Evolutionary conservation across 179 eudicot species (phyloP).

Genomic region (Nepenthes alata): DNA sequence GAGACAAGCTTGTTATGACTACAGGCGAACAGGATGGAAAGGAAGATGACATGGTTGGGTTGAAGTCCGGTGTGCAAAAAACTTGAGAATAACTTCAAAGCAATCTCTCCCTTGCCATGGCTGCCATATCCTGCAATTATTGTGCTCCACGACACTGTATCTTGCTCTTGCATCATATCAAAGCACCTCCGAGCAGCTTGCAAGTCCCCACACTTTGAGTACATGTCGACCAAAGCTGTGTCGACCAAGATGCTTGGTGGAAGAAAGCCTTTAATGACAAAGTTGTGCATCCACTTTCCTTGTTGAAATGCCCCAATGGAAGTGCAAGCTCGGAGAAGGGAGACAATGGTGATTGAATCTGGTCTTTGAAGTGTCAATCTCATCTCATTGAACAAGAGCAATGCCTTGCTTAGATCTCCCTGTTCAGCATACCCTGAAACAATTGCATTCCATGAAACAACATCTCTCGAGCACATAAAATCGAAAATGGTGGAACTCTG

Average conservation of each 20-base stretch:
- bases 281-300: conserved; percentile 66
- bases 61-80: conserved; percentile 35
- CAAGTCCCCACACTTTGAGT: conserved; percentile 74
- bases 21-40: conserved; percentile 61
- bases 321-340: conserved; percentile 76
- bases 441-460: conserved; percentile 84
- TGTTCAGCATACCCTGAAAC: conserved; percentile 62
- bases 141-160: conserved; percentile 68
- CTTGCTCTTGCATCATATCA: conserved; percentile 47
- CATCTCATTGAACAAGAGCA: conserved; percentile 58
- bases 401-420: conserved; percentile 43
- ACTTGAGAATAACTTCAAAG: conserved; percentile 41
- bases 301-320: conserved; percentile 67
- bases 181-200: conserved; percentile 53
- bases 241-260: conserved; percentile 42
- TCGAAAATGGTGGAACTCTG: conserved; percentile 42
- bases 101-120: conserved; percentile 68
- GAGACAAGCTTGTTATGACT: conserved; percentile 59
- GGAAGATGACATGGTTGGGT: conserved; percentile 60
- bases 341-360: conserved; percentile 51
- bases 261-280: conserved; percentile 38
- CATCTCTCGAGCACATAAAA: conserved; percentile 44
- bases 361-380: conserved; percentile 35
- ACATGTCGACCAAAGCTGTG: conserved; percentile 87
- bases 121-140: conserved; percentile 76